Conservation (phyloP, 2,329 filamentous ascomycete species). For the Ampelomyces quisqualis region DNA sequence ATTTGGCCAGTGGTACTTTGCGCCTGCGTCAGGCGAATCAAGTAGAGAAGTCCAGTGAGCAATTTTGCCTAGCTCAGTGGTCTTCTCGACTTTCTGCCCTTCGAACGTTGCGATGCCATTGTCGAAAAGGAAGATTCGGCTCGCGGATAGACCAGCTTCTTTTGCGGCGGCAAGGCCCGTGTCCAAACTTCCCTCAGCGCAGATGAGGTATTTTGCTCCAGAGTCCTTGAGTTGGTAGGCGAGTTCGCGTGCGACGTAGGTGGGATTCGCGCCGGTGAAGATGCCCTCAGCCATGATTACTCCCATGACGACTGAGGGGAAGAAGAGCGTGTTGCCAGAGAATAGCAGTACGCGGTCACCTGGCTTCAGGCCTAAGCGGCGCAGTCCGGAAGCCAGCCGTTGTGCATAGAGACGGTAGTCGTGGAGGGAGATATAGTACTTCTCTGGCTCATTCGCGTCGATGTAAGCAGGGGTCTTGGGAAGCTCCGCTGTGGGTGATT, state of each 20-base stretch:
- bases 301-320: constrained; percentile 69
- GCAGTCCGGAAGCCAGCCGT: constrained; percentile 68
- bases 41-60: constrained; percentile 67
- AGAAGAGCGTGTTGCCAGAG: constrained; percentile 72
- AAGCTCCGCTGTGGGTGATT: constrained; percentile 50
- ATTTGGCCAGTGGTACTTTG: constrained; percentile 64
- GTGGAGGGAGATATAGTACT: constrained; percentile 63
- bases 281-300: constrained; percentile 75
- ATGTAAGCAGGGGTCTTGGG: constrained; percentile 56
- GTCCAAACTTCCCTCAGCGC: constrained; percentile 60
- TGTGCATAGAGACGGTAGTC: constrained; percentile 70
- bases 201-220: constrained; percentile 66
- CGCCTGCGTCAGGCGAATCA: constrained; percentile 49
- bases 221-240: constrained; percentile 74
- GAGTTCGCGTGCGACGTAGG: constrained; percentile 68
- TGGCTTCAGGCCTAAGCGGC: constrained; percentile 61
- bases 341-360: constrained; percentile 73
- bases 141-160: constrained; percentile 55
- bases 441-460: constrained; percentile 67
- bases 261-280: constrained; percentile 74
- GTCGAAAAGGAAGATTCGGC: constrained; percentile 67
- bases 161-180: constrained; percentile 67
- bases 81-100: constrained; percentile 37
- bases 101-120: constrained; percentile 51
- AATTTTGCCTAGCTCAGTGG: constrained; percentile 44